A percentile compares a stretch with the other conserved stretches of the same genome.
phyloP scores from a whole-genome alignment of 164 flowering plant genomes.

The Magnolia sinica region DNA sequence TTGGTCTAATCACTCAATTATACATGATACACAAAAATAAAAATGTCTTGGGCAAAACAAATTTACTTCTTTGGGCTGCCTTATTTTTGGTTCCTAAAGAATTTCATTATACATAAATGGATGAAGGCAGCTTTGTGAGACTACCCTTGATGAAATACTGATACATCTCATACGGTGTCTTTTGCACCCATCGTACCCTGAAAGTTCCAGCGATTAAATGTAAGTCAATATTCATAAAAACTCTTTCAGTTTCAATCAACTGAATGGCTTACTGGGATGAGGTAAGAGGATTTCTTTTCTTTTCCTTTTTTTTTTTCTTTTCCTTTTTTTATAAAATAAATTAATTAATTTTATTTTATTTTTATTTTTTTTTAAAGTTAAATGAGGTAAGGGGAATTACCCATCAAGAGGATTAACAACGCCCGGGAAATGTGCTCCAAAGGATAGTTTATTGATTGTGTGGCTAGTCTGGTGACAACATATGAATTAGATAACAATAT shows the following conservation, averaged over 20 bases:
- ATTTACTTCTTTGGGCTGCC: neutral
- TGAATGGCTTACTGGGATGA: neutral
- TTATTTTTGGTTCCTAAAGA: neutral
- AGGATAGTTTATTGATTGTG: no score
- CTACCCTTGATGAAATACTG: constrained; percentile 79
- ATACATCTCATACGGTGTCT: constrained; percentile 53
- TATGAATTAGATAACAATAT: no score
- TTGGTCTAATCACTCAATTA: neutral
- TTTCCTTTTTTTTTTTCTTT: no score
- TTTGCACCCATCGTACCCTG: constrained; percentile 66
- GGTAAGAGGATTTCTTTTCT: no score
- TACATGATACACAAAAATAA: neutral
- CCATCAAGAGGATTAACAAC: no score
- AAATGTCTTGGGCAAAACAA: neutral
- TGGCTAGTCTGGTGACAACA: no score
- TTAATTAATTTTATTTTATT: no score
- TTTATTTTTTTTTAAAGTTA: no score
- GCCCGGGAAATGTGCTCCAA: no score
- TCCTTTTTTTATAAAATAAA: no score
- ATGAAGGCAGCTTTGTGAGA: neutral
- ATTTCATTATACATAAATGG: neutral
- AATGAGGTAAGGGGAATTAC: no score
- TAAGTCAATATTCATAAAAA: neutral
- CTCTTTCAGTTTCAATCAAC: neutral
- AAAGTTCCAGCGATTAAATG: constrained; percentile 12